Evolutionary conservation across 371 early-diverging fungal genomes (phyloP).

Genomic region (Mucor piriformis): DNA sequence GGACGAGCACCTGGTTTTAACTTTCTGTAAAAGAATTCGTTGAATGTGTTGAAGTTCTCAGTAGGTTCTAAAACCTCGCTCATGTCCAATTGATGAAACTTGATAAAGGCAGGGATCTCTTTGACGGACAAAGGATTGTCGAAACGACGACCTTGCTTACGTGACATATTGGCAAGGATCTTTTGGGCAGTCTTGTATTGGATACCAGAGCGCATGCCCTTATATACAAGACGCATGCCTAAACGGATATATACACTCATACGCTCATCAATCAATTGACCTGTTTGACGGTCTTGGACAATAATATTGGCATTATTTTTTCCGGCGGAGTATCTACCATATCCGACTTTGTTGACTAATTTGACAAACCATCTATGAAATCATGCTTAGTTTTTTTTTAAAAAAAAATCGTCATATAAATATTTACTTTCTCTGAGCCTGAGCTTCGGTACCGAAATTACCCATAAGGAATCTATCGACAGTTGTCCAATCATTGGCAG

Average conservation of each 20-base stretch:
- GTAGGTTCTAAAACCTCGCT: slow-evolving; percentile 69
- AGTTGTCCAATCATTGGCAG: slow-evolving; percentile 65
- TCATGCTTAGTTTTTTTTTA: background rate
- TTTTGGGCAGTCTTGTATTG: slow-evolving; percentile 54
- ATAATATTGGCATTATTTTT: slow-evolving; percentile 79
- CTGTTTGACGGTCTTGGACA: slow-evolving; percentile 75
- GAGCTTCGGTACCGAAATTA: slow-evolving; percentile 77
- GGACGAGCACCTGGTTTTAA: slow-evolving; percentile 75
- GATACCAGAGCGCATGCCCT: slow-evolving; percentile 54
- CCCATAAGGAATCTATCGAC: slow-evolving; percentile 73
- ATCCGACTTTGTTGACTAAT: slow-evolving; percentile 74
- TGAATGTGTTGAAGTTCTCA: slow-evolving; percentile 75
- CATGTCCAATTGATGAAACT: slow-evolving; percentile 73
- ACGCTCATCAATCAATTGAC: slow-evolving; percentile 79
- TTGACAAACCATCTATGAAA: slow-evolving; percentile 75
- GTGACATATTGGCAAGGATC: slow-evolving; percentile 64
- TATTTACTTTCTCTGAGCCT: slow-evolving; percentile 66
- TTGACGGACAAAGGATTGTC: slow-evolving; percentile 68
- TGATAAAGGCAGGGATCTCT: slow-evolving; percentile 78
- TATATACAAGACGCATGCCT: slow-evolving; percentile 83
- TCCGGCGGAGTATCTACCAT: slow-evolving; percentile 74
- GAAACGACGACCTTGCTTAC: slow-evolving; percentile 81
- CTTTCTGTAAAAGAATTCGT: slow-evolving; percentile 88
- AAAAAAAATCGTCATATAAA: background rate
- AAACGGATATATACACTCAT: slow-evolving; percentile 85